phyloP scores from a whole-genome alignment of 495 filamentous ascomycete species.

The Aspergillus baeticus region DNA sequence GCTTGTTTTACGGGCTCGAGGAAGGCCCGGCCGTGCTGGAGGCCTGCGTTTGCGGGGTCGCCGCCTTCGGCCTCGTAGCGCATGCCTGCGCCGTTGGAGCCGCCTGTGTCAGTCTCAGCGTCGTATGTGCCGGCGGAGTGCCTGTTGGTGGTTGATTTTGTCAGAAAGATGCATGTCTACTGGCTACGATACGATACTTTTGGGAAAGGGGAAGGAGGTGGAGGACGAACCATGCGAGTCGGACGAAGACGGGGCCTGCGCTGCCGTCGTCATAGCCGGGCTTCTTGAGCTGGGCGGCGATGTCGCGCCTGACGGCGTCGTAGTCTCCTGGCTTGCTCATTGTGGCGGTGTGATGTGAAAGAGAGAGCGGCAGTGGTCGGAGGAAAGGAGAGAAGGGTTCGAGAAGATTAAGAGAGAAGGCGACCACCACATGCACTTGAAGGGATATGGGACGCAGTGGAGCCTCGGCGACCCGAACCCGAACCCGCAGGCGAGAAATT shows the following conservation, averaged over 20 bases:
- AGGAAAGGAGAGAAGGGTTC: background rate
- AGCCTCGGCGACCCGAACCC: constrained; percentile 28
- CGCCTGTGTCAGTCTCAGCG: constrained; percentile 55
- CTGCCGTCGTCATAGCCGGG: constrained; percentile 63
- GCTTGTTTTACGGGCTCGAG: constrained; percentile 57
- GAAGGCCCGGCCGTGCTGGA: constrained; percentile 62
- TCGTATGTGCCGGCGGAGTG: constrained; percentile 63
- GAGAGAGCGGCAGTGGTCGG: constrained; percentile 1
- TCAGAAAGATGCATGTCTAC: no score
- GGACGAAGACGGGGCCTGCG: constrained; percentile 60
- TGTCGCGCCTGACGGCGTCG: constrained; percentile 53
- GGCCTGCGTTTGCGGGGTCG: constrained; percentile 62
- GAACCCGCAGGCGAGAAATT: background rate
- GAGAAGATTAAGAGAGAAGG: constrained; percentile 4
- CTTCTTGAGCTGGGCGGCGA: constrained; percentile 53
- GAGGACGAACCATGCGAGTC: constrained; percentile 55
- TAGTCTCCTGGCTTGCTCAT: constrained; percentile 47
- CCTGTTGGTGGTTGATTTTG: constrained; percentile 26
- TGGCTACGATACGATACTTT: no score
- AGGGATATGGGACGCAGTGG: constrained; percentile 20
- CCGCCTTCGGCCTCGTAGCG: constrained; percentile 62
- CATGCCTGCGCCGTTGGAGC: constrained; percentile 65
- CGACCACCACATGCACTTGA: constrained; percentile 9
- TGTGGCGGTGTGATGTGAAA: constrained; percentile 34
- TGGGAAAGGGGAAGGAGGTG: no score